These are phyloP conservation scores for Ganoderma lingzhi DNA, from an alignment of 1,284 basidiomycete genomes.

Conservation along the genomic window DNA sequence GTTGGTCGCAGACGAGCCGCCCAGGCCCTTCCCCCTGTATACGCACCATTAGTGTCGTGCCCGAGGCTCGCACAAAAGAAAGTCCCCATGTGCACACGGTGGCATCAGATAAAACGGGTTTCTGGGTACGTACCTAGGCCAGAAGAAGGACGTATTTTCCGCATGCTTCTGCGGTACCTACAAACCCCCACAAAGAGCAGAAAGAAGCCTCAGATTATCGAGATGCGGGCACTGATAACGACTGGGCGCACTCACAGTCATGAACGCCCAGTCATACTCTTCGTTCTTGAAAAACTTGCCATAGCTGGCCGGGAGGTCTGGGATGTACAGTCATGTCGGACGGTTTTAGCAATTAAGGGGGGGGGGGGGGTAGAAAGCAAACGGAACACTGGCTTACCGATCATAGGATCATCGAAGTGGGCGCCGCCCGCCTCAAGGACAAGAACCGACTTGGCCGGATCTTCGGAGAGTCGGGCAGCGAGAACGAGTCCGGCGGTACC, in stretches of 20 bases:
- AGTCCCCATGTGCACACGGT: not conserved
- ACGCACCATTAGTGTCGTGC: not conserved
- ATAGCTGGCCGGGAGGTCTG: conserved; percentile 21
- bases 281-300: conserved; percentile 16
- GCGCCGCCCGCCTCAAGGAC: conserved; percentile 50
- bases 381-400: conserved; percentile 20
- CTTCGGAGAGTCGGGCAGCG: conserved; percentile 38
- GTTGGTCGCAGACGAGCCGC: conserved; percentile 35
- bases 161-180: conserved; percentile 20
- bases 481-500: conserved; percentile 38
- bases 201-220: not conserved
- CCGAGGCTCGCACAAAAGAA: not conserved
- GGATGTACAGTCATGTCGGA: not conserved
- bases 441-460: conserved; percentile 43
- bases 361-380: not conserved
- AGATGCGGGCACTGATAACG: not conserved
- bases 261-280: conserved; percentile 24
- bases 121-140: conserved; percentile 15
- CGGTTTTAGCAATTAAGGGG: not conserved
- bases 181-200: not conserved
- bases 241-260: conserved; percentile 12
- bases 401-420: conserved; percentile 43
- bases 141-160: conserved; percentile 18
- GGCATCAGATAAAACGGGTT: not conserved
- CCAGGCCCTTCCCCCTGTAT: conserved; percentile 36